phyloP scores from a whole-genome alignment of 139 green algal species.

The Chlamydomonas asymmetrica region DNA sequence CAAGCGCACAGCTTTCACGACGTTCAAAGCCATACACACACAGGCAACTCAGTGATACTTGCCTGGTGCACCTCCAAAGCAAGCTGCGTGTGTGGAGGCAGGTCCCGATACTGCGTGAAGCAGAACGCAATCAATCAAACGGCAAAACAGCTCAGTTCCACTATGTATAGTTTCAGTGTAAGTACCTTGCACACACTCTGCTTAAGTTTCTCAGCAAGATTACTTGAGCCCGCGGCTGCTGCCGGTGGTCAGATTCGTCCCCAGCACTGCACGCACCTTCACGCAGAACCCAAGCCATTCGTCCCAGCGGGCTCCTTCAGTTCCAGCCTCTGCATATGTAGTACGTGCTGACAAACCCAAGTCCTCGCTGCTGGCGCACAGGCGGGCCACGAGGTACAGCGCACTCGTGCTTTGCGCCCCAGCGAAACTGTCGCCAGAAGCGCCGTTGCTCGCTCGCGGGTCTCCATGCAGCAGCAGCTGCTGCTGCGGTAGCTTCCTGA shows the following conservation, averaged over 20 bases:
- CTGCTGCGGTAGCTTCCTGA: constrained; percentile 3
- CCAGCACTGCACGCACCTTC: constrained; percentile 51
- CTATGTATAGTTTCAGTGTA: not conserved
- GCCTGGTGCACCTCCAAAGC: constrained; percentile 59
- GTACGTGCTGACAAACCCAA: constrained; percentile 59
- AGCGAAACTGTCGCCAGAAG: not conserved
- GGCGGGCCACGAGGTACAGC: constrained; percentile 51
- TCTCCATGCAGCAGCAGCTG: not conserved
- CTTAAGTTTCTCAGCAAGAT: not conserved
- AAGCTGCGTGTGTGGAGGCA: constrained; percentile 72
- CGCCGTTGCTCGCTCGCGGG: not conserved
- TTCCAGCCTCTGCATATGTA: constrained; percentile 43
- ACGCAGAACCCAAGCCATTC: constrained; percentile 74
- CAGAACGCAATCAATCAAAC: not conserved
- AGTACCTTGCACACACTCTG: not conserved
- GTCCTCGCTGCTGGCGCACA: constrained; percentile 55
- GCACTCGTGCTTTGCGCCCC: constrained; percentile 1
- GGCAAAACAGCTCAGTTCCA: not conserved
- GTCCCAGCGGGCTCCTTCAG: constrained; percentile 57
- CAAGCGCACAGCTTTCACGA: constrained; percentile 19
- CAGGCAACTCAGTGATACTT: too few relatives aligned
- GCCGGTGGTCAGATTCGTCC: not conserved
- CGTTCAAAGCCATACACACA: too few relatives aligned
- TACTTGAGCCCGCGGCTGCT: not conserved
- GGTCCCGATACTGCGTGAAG: constrained; percentile 77